phyloP scores from a whole-genome alignment of 495 filamentous ascomycete genomes.

The Penicillium diatomitis region DNA sequence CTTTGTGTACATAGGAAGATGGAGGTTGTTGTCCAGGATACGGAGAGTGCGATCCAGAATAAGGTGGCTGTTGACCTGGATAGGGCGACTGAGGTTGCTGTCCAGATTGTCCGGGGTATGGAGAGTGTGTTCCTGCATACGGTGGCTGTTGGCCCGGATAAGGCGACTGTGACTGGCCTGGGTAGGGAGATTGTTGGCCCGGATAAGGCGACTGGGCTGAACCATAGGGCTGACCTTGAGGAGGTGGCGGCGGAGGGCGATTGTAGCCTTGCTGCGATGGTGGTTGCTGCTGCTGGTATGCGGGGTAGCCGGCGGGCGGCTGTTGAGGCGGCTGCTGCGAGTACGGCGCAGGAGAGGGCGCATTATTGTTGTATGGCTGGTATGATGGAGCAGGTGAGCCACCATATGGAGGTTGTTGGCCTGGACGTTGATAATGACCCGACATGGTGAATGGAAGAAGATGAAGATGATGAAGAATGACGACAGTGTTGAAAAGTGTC shows the following conservation, averaged over 20 bases:
- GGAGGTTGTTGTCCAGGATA: slow-evolving; percentile 12
- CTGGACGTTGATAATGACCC: slow-evolving; percentile 27
- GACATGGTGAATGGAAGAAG: slow-evolving; percentile 24
- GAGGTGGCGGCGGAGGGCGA: slow-evolving; percentile 22
- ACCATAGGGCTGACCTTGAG: slow-evolving; percentile 27
- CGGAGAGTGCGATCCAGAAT: slow-evolving; percentile 9
- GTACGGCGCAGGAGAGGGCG: slow-evolving; percentile 25
- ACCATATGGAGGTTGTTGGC: slow-evolving; percentile 28
- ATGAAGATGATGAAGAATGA: neutral
- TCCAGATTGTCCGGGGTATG: neutral
- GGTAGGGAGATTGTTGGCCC: neutral
- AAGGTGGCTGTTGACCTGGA: slow-evolving; percentile 9
- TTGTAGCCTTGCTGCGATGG: slow-evolving; percentile 11
- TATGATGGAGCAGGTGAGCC: slow-evolving; percentile 31
- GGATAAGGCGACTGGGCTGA: slow-evolving; percentile 17
- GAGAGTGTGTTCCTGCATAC: neutral
- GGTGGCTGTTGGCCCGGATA: slow-evolving; percentile 14
- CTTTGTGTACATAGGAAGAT: slow-evolving; percentile 23
- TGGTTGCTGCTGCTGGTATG: slow-evolving; percentile 17
- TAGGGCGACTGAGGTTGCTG: slow-evolving; percentile 6
- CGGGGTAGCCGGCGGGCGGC: slow-evolving; percentile 19
- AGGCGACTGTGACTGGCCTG: slow-evolving; percentile 8
- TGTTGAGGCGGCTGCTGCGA: slow-evolving; percentile 19
- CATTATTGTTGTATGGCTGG: slow-evolving; percentile 18
- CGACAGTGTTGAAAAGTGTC: too few relatives aligned